Base-by-base conservation (phyloP, 306 rosid species). In the Trichosanthes cucumerina region DNA sequence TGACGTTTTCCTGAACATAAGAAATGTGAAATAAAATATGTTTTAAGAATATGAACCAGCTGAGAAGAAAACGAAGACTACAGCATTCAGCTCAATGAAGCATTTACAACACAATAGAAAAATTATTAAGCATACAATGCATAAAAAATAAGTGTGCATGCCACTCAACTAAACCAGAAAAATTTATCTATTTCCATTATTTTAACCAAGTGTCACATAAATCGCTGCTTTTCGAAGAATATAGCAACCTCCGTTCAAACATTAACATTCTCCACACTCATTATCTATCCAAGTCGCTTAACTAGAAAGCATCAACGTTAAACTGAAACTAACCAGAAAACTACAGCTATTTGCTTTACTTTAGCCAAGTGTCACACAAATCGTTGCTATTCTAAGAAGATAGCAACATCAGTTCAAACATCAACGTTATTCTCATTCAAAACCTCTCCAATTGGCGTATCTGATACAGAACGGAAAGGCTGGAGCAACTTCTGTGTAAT, bases 1-100 rank as follows among this genome's bases (percentile, higher is more conserved):
- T 94, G 88, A 89, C 93, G 88, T 85, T 92, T 88, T 94, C 98
- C 98, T 94, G 82, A 44, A 53, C 47, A 81, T 78, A 50, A 76
- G 64, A 82, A 65, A 79, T 15, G 19, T 7, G 4, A 38, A 23
- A 3, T 59, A 53, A 36, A 41, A 23, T 18, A 21, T 12, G 19
- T 24, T 12, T 4, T 16, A 23, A 54, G 46, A 39, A 54, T 3
- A 24, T 26, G 15, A 47, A 72, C 23, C 13, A 36, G 38, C 26
- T 36, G 39, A 34, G 78, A 33, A 41, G 5, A 38, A 44, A 64
- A 56, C 58, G 1, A 14, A 47, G 6, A 28, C 78, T 16, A 31
- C 44, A 47, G 39, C 26, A 28, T 73, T 15, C 21, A 26, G 28
- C 31, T 74, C 24, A 50, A 28, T 16, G 23, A 49, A 28, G 41